A percentile compares a stretch with the other conserved stretches of the same genome.
Conservation (phyloP, 345 rosid species). For the Fremontodendron californicum region DNA sequence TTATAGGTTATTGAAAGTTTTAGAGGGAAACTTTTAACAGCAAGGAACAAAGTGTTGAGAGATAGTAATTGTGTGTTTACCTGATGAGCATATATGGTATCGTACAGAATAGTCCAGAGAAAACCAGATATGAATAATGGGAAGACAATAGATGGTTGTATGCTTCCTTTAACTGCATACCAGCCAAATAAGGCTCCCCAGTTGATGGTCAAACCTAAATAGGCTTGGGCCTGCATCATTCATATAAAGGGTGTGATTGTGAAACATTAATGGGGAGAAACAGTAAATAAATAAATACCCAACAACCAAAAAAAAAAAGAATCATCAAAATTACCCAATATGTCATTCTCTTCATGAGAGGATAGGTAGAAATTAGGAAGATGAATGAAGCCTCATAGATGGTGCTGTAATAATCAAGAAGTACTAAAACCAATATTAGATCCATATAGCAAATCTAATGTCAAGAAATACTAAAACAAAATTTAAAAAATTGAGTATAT, state of each 20-base stretch:
- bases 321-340: no score
- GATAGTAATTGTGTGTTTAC: constrained; percentile 22
- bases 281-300: no score
- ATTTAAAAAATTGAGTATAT: no score
- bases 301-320: no score
- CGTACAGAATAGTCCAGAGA: constrained; percentile 88
- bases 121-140: constrained; percentile 72
- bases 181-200: constrained; percentile 91
- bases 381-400: constrained; percentile 77
- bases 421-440: constrained; percentile 19
- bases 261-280: no score
- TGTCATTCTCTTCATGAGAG: constrained; percentile 90
- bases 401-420: constrained; percentile 43
- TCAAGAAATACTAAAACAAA: not conserved
- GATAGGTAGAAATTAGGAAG: constrained; percentile 83
- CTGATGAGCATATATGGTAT: constrained; percentile 97
- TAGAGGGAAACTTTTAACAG: no score
- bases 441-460: not conserved
- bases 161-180: constrained; percentile 72
- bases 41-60: not conserved
- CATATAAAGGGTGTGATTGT: not conserved
- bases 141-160: constrained; percentile 58
- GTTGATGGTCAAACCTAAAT: constrained; percentile 79
- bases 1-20: no score
- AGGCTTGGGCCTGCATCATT: constrained; percentile 77